These are phyloP conservation scores for Scheffersomyces illinoinensis DNA, from an alignment of 1,139 yeast genomes.

Conservation along the genomic window DNA sequence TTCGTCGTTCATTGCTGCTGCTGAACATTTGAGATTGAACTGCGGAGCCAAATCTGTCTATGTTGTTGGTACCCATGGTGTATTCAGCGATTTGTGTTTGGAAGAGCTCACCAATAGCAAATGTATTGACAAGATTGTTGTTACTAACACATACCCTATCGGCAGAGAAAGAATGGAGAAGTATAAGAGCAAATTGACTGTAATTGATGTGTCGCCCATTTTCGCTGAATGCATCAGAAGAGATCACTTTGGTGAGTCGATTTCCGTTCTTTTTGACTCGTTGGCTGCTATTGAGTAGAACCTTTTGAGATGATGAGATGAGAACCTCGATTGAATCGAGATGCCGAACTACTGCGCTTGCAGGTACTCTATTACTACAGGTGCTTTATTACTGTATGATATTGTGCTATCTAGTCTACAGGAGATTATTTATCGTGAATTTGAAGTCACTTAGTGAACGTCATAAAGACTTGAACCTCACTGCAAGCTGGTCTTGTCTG, in stretches of 20 bases:
- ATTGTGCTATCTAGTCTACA: not conserved
- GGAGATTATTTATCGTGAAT: slow-evolving; percentile 1
- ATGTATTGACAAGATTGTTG: slow-evolving; percentile 86
- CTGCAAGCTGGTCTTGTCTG: not conserved
- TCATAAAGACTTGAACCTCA: not conserved
- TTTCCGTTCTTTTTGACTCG: slow-evolving; percentile 87
- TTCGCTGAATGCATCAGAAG: slow-evolving; percentile 98
- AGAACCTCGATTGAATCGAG: not conserved
- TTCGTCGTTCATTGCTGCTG: slow-evolving; percentile 91
- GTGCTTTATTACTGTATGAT: not conserved
- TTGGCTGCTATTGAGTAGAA: slow-evolving; percentile 60
- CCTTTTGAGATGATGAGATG: slow-evolving; percentile 6
- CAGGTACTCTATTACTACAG: not conserved
- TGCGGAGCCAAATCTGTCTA: slow-evolving; percentile 94
- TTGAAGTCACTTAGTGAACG: not conserved
- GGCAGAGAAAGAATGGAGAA: slow-evolving; percentile 57
- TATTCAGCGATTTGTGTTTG: slow-evolving; percentile 83
- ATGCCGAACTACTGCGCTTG: not conserved
- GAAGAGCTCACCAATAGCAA: slow-evolving; percentile 75
- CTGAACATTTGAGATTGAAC: slow-evolving; percentile 90
- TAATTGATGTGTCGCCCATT: slow-evolving; percentile 91
- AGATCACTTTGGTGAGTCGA: slow-evolving; percentile 96
- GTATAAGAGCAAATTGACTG: slow-evolving; percentile 64
- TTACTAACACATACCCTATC: slow-evolving; percentile 94
- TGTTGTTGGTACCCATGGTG: slow-evolving; percentile 93